These are phyloP conservation scores for Mycena latifolia DNA, from an alignment of 768 basidiomycete genomes.

Conservation along the genomic window DNA sequence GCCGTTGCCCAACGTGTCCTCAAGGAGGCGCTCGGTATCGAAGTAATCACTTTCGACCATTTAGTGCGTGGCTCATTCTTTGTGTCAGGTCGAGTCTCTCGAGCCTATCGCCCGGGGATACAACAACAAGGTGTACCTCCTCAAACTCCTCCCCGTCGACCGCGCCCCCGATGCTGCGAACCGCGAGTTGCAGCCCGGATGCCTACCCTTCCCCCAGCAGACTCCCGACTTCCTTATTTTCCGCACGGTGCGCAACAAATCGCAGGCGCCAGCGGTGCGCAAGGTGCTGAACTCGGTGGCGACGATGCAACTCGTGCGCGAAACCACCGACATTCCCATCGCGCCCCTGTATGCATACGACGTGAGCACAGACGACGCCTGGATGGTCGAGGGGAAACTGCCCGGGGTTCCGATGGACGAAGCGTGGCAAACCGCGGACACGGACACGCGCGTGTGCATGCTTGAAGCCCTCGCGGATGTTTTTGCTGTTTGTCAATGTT, in stretches of 20 bases:
- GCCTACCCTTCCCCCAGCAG: constrained; percentile 17
- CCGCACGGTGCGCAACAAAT: constrained; percentile 20
- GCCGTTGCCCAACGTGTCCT: constrained; percentile 20
- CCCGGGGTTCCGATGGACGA: constrained; percentile 25
- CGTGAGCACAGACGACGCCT: constrained; percentile 5
- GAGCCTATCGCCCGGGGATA: constrained; percentile 27
- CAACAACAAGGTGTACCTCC: constrained; percentile 28
- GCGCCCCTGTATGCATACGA: constrained; percentile 25
- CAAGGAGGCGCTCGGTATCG: constrained; percentile 24
- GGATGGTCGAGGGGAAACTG: constrained; percentile 24
- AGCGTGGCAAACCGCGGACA: constrained; percentile 20
- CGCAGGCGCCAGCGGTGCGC: constrained; percentile 13
- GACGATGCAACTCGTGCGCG: constrained; percentile 20
- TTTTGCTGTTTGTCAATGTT: constrained; percentile 8
- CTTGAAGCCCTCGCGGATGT: constrained; percentile 28
- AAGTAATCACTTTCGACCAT: constrained; percentile 7
- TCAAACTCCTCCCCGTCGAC: constrained; percentile 4
- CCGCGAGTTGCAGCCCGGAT: constrained; percentile 16
- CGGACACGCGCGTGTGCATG: constrained; percentile 14
- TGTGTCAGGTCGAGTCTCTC: constrained; percentile 22
- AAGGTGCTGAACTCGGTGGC: constrained; percentile 20
- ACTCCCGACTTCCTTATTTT: constrained; percentile 13
- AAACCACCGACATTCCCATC: constrained; percentile 23
- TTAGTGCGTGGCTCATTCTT: background rate
- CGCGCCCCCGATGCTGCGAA: background rate